Evolutionary conservation across 2,329 filamentous ascomycete species (phyloP).

Genomic region (Aspergillus niger): DNA sequence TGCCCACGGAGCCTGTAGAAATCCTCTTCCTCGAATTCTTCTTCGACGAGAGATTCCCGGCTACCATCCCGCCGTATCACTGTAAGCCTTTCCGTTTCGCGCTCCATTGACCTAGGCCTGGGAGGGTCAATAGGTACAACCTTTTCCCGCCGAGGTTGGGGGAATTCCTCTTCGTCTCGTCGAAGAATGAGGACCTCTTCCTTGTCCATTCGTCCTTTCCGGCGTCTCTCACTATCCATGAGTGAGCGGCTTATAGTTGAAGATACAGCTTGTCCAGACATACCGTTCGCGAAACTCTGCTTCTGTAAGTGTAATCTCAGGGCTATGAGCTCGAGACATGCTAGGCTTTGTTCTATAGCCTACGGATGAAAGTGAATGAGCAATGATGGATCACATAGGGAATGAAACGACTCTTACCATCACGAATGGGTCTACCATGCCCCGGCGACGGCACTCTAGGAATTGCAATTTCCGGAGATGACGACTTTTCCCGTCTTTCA

Average conservation of each 20-base stretch:
- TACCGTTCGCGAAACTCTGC: conserved; percentile 59
- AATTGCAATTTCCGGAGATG: conserved; percentile 31
- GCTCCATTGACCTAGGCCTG: conserved; percentile 34
- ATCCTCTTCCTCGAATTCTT: conserved; percentile 57
- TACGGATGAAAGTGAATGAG: background rate
- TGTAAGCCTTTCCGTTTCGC: conserved; percentile 27
- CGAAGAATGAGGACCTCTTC: conserved; percentile 65
- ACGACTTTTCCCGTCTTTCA: conserved; percentile 27
- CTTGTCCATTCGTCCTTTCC: conserved; percentile 55
- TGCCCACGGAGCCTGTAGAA: conserved; percentile 68
- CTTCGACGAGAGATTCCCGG: conserved; percentile 34
- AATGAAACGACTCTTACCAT: conserved; percentile 3
- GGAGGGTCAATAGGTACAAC: conserved; percentile 26
- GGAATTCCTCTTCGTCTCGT: conserved; percentile 44
- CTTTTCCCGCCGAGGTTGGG: conserved; percentile 25
- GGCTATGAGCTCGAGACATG: conserved; percentile 10
- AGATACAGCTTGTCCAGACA: conserved; percentile 19
- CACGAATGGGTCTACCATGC: conserved; percentile 4
- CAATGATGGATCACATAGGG: background rate
- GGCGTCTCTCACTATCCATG: conserved; percentile 8
- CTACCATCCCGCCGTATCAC: conserved; percentile 18
- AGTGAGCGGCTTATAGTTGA: conserved; percentile 2
- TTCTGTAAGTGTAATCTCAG: conserved; percentile 51
- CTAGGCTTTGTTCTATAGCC: background rate
- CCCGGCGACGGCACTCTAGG: conserved; percentile 38